Base-by-base conservation (phyloP, 352 stramenopile genomes). In the Phytophthora tubulina region DNA sequence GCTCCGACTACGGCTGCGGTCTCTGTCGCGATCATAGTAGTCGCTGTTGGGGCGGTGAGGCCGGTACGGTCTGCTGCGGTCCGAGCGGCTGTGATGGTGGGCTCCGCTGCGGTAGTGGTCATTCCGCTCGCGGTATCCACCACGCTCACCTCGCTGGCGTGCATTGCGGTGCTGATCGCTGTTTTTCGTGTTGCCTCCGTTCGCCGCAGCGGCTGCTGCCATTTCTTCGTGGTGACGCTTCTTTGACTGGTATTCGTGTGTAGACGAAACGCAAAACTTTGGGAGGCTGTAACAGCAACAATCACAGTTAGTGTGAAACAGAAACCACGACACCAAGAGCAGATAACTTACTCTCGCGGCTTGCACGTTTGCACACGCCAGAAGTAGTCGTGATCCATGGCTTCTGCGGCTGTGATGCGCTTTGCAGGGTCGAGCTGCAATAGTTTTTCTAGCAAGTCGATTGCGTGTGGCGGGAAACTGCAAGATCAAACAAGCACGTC, bases 331-430 rank as follows among this genome's bases (percentile, higher is more conserved):
- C 56, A 27, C 4, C n/a, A 69, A 52, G 5, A 51, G 17, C 27
- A 35, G 45, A 6, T 5, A 39, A 89, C 86, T 27, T 80, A 95
- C 88, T 96, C 89, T 72, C 86, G 66, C 1, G 89, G 86, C 58
- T 94, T 95, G 74, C 88, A 95, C 6, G 89, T 95, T 60, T 90
- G 85, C 1, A 94, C 88, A 32, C 89, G 85, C 89, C 89, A 96
- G 75, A 99, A 99, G 84, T 99, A 99, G 49, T 97, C 86, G 82
- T 99, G 98, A 48, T 98, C 89, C 78, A 99, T 89, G 7, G 97
- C 97, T 54, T 98, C 93, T 9, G 96, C 85, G 5, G 96, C 96
- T 11, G 97, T 97, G 52, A 99, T 97, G 41, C 97, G 83, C 63
- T 97, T 92, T 4, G 90, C 83, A 21, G 97, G 97, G 77, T 99